Percentiles rank a stretch among this genome's conserved stretches.
phyloP scores from a whole-genome alignment of 257 asterid species.

The Ophiorrhiza pumila region DNA sequence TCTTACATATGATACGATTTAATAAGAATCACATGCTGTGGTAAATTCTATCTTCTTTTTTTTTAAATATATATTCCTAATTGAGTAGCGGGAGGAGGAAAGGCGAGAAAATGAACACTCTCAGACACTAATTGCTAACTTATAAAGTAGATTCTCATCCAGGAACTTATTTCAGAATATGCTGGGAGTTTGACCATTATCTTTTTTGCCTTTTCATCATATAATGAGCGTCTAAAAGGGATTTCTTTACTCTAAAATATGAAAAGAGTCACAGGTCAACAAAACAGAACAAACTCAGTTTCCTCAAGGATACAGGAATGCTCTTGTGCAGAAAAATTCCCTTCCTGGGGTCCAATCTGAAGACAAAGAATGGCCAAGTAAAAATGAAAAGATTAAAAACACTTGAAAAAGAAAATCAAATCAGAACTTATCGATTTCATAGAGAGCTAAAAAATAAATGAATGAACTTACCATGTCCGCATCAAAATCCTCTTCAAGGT shows the following conservation, averaged over 20 bases:
- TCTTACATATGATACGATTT: not conserved
- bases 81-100: not conserved
- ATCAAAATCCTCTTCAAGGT: slow-evolving; percentile 54
- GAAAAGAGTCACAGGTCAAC: too few species aligned
- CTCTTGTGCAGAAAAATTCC: slow-evolving; percentile 35
- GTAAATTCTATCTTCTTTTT: not conserved
- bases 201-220: not conserved
- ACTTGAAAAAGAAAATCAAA: not conserved
- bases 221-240: not conserved
- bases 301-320: slow-evolving; percentile 64
- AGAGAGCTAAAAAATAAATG: slow-evolving; percentile 1
- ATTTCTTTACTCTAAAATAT: not conserved
- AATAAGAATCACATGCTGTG: not conserved
- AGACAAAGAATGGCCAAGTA: slow-evolving; percentile 2
- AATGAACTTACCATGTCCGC: slow-evolving; percentile 46
- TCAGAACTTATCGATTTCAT: not conserved
- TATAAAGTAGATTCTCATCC: not conserved
- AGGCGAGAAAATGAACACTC: too few species aligned
- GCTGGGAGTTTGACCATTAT: not conserved
- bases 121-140: not conserved
- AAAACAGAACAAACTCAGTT: slow-evolving; percentile 3
- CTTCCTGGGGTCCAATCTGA: slow-evolving; percentile 50
- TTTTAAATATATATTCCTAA: not conserved
- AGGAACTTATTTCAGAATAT: not conserved
- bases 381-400: slow-evolving; percentile 12